Evolutionary conservation across 139 green algal genomes (phyloP), one percentile per base, ranked within the genome.

Genomic region (Chlorella ohadii): DNA sequence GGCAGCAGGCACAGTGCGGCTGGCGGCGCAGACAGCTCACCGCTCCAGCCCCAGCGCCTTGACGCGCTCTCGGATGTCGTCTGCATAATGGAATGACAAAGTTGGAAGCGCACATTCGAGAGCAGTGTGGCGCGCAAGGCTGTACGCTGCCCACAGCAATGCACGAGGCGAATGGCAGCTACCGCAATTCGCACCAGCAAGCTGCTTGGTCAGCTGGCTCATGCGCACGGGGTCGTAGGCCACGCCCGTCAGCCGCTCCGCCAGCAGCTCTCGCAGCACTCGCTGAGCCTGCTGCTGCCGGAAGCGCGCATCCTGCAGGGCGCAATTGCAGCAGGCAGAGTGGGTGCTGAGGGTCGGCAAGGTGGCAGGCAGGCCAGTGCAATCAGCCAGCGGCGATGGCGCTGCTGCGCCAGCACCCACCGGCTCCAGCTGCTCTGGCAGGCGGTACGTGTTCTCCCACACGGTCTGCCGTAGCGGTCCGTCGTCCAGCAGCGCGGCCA

Each of bases 391-490:
- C 27, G 25, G 73, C 44, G 1, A 13, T 15, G 19, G 28, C 63
- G 19, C 23, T 15, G 28, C 36, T 16, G 33, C 33, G 39, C 72
- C 0, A 78, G 81, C 41, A 90, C 85, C 20, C 86, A 56, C 6
- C 92, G 92, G 77, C 96, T 78, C 38, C 23, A 25, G 41, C 23
- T 63, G 63, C 78, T 83, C 78, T 28, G 65, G 27, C 0, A 93
- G 93, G 68, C 95, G 95, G 84, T 93, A 98, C 1, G 92, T 96
- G 82, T 98, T 98, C 82, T 97, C 94, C 34, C 94, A 96, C 0
- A 94, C 85, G 16, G 92, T 77, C 61, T 96, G 93, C 79, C 90
- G 92, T 12, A 73, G 72, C 7, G 85, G 57, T 11, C 70, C 25
- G 4, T 51, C 56, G 68, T 64, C 25, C 65, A 59, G 16, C 25